phyloP scores from a whole-genome alignment of 2,329 filamentous ascomycete species.

The Trichothecium sympodiale region DNA sequence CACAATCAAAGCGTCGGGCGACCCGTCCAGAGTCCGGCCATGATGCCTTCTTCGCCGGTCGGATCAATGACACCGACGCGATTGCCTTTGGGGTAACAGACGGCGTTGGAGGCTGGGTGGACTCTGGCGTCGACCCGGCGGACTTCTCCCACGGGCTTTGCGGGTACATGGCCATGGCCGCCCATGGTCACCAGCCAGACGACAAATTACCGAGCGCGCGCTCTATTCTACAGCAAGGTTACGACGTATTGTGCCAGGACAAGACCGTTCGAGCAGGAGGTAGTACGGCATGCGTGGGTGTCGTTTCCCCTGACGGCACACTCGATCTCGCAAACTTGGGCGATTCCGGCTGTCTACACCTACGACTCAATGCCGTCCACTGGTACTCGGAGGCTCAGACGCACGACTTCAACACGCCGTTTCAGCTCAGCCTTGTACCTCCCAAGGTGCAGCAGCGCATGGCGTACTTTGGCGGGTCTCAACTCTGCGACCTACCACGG shows the following conservation, averaged over 20 bases:
- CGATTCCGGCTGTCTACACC: conserved; percentile 84
- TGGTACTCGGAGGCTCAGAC: conserved; percentile 78
- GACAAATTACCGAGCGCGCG: conserved; percentile 38
- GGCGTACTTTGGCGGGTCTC: conserved; percentile 70
- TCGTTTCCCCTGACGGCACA: conserved; percentile 60
- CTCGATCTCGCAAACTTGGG: conserved; percentile 89
- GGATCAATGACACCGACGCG: conserved; percentile 58
- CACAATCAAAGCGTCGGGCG: conserved; percentile 28
- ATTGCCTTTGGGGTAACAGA: conserved; percentile 86
- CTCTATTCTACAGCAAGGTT: conserved; percentile 69
- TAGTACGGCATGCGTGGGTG: conserved; percentile 82
- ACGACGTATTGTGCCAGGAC: conserved; percentile 71
- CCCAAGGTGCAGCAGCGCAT: conserved; percentile 68
- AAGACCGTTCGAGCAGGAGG: conserved; percentile 67
- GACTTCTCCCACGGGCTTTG: conserved; percentile 93
- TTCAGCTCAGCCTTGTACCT: conserved; percentile 83
- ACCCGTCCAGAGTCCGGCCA: conserved; percentile 70
- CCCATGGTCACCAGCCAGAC: conserved; percentile 42
- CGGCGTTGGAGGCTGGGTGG: conserved; percentile 90
- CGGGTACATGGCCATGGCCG: conserved; percentile 77
- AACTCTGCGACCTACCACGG: conserved; percentile 71
- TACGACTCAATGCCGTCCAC: conserved; percentile 77
- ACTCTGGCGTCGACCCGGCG: conserved; percentile 84
- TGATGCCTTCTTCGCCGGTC: conserved; percentile 89
- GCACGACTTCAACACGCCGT: conserved; percentile 96